Base-by-base conservation (phyloP, 2,329 filamentous ascomycete genomes). In the Boeremia lycopersici region DNA sequence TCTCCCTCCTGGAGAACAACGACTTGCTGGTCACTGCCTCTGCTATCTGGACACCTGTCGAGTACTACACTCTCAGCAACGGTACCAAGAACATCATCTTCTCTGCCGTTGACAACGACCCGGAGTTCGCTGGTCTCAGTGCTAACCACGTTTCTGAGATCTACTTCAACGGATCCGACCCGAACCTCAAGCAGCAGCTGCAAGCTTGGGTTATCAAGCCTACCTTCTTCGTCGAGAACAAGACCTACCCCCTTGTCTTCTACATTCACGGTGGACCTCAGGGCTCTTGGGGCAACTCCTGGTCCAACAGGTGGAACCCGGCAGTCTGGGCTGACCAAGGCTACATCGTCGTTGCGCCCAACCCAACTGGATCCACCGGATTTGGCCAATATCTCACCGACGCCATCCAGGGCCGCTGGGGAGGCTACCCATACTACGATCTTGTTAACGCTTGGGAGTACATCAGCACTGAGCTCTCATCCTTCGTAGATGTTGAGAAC, bases 271-370 rank as follows among this genome's bases (percentile, higher is more conserved):
- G 91, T 57, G 91, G 91, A 1, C 91, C 91, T 0, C 90, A 95
- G 70, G 84, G 86, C 23, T 83, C 89, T 0, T 92, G 89, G 86
- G 78, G 72, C 15, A 89, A 95, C 67, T 79, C 81, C 35, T 96
- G 91, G 90, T 89, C 84, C 69, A 91, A 87, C 4, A 81, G 91
- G 25, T 96, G 91, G 91, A 96, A 96, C 72, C 87, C 88, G 3
- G 90, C 90, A 57, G 82, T 92, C 13, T 96, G 91, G 73, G 90
- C 91, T 6, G 91, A 96, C 71, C 90, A 93, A 74, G 91, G 91
- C 38, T 96, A 95, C 70, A 83, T 96, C 7, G 89, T 89, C 10
- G 87, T 96, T 34, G 83, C 86, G 34, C 89, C 91, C 12, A 96
- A 96, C 73, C 90, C 90, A 29, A 95, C 90, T 0, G 91, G 91